These are phyloP conservation scores for Rhodamnia argentea DNA, from an alignment of 345 rosid genomes.

Conservation along the genomic window DNA sequence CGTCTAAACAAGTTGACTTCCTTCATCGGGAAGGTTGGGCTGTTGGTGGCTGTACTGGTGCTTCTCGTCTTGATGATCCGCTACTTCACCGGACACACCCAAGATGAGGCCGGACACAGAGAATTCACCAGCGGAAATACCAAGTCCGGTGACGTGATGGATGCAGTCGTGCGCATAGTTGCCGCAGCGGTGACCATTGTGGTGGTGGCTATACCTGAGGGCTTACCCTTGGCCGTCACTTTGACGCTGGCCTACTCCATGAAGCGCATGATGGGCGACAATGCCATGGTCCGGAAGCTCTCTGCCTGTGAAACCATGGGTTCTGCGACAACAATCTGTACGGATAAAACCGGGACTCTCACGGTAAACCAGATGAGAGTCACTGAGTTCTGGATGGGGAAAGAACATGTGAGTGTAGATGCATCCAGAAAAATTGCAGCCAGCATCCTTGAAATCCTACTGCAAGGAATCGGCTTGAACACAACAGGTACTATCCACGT, in stretches of 20 bases:
- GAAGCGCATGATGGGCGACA: slow-evolving; percentile 78
- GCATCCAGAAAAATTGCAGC: neutral
- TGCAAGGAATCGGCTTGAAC: slow-evolving; percentile 55
- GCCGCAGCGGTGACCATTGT: slow-evolving; percentile 63
- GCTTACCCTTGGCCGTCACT: slow-evolving; percentile 74
- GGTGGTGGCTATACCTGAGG: slow-evolving; percentile 82
- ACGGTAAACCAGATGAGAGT: slow-evolving; percentile 63
- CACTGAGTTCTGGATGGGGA: slow-evolving; percentile 50
- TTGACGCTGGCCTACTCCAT: slow-evolving; percentile 71
- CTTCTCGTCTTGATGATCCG: slow-evolving; percentile 50
- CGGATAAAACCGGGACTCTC: slow-evolving; percentile 72
- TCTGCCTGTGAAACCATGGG: slow-evolving; percentile 89
- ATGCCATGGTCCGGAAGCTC: slow-evolving; percentile 83
- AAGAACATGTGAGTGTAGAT: slow-evolving; percentile 5
- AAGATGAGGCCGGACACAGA: slow-evolving; percentile 33
- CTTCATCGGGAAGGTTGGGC: slow-evolving; percentile 49
- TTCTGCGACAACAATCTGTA: slow-evolving; percentile 65
- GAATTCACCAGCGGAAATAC: slow-evolving; percentile 38
- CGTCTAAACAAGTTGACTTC: slow-evolving; percentile 69
- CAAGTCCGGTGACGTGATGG: slow-evolving; percentile 34
- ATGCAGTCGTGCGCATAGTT: slow-evolving; percentile 47
- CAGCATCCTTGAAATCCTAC: slow-evolving; percentile 26
- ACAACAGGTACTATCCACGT: slow-evolving; percentile 46
- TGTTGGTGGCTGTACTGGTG: slow-evolving; percentile 56
- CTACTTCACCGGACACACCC: slow-evolving; percentile 62